Evolutionary conservation across 768 basidiomycete species (phyloP).

Genomic region (Leccinum uliginosum): DNA sequence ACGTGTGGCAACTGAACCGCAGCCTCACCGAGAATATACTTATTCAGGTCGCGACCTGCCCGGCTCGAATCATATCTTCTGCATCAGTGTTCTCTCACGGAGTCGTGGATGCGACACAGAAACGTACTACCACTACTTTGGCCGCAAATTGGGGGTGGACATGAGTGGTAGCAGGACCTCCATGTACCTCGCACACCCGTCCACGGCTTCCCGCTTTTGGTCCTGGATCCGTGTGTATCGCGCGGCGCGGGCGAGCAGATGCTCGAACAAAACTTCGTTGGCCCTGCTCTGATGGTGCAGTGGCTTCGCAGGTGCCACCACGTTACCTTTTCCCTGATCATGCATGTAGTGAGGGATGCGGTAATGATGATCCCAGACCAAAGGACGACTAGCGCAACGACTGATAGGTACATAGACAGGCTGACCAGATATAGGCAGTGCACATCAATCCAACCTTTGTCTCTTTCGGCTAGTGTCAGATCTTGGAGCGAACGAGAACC

Average conservation of each 20-base stretch:
- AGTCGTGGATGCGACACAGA: conserved; percentile 16
- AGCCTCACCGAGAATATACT: conserved; percentile 9
- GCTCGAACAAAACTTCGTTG: conserved; percentile 7
- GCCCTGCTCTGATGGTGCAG: conserved; percentile 10
- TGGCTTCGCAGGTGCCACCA: conserved; percentile 5
- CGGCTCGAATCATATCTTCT: conserved; percentile 4
- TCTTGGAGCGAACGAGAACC: conserved; percentile 5
- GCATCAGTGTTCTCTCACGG: conserved; percentile 10
- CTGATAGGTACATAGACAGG: conserved; percentile 12
- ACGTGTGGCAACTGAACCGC: conserved; percentile 5
- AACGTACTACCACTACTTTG: conserved; percentile 19
- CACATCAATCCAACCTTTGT: conserved; percentile 11
- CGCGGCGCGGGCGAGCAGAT: conserved; percentile 1
- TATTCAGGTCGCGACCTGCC: conserved; percentile 8
- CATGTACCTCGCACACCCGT: conserved; percentile 2
- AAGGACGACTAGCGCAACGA: not conserved
- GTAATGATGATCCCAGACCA: conserved; percentile 18
- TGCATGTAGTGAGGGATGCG: conserved; percentile 13
- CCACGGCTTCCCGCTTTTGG: conserved; percentile 15
- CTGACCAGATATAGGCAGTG: conserved; percentile 10
- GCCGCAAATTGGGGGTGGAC: conserved; percentile 19
- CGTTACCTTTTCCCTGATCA: conserved; percentile 19
- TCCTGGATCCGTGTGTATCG: conserved; percentile 8
- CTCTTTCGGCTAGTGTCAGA: conserved; percentile 9
- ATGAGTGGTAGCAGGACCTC: conserved; percentile 9